Conservation (phyloP, 495 filamentous ascomycete genomes). For the Pseudoneurospora amorphoporcata region DNA sequence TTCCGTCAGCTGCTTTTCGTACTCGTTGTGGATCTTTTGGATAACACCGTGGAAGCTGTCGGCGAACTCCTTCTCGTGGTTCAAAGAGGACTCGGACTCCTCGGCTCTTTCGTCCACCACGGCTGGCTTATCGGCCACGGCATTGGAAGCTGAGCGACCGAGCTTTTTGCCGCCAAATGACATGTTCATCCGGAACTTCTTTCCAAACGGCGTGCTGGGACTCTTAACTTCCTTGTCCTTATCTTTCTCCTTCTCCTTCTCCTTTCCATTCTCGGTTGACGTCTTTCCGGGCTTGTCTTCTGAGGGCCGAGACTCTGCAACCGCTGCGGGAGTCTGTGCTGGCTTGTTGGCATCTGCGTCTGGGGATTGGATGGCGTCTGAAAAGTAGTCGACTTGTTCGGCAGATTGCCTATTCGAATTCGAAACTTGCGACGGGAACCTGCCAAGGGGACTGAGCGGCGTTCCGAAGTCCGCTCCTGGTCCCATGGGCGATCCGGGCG, state of each 20-base stretch:
- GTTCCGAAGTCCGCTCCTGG: slow-evolving; percentile 30
- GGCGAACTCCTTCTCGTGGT: slow-evolving; percentile 75
- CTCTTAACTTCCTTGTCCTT: slow-evolving; percentile 62
- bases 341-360: slow-evolving; percentile 20
- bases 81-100: slow-evolving; percentile 53
- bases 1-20: slow-evolving; percentile 55
- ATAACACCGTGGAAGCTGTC: slow-evolving; percentile 74
- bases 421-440: slow-evolving; percentile 16
- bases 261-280: slow-evolving; percentile 23
- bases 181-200: slow-evolving; percentile 81
- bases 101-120: slow-evolving; percentile 63
- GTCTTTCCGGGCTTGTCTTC: slow-evolving; percentile 27
- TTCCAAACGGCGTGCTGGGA: slow-evolving; percentile 60
- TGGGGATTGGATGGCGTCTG: slow-evolving; percentile 30
- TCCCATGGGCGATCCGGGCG: slow-evolving; percentile 39
- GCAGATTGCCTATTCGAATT: slow-evolving; percentile 26
- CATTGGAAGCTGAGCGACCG: slow-evolving; percentile 59
- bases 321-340: slow-evolving; percentile 21
- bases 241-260: slow-evolving; percentile 49
- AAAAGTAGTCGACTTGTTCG: slow-evolving; percentile 39
- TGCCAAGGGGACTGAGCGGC: slow-evolving; percentile 31
- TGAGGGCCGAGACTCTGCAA: slow-evolving; percentile 4
- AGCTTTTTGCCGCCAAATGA: slow-evolving; percentile 74
- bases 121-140: slow-evolving; percentile 57
- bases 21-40: slow-evolving; percentile 65